Evolutionary conservation across 371 early-diverging fungal species (phyloP).

Genomic region (Mucor irregularis): DNA sequence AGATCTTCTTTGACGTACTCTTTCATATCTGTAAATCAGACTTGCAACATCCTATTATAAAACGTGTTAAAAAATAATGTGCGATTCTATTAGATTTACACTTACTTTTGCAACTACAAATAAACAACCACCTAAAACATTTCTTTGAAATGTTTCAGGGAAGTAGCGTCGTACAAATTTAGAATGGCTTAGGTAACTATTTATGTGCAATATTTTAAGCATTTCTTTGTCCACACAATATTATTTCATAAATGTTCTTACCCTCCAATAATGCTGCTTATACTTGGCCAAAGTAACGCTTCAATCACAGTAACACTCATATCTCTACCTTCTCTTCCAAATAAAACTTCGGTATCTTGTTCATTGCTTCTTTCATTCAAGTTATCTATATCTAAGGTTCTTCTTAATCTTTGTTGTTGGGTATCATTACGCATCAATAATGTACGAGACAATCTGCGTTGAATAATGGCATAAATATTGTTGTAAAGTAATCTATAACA

Average conservation of each 20-base stretch:
- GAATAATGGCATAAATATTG: conserved; percentile 33
- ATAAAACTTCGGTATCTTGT: conserved; percentile 21
- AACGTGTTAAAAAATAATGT: background rate
- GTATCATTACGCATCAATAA: background rate
- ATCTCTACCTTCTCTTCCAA: conserved; percentile 28
- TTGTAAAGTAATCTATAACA: conserved; percentile 52
- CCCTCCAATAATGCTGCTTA: conserved; percentile 30
- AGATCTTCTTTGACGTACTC: conserved; percentile 13
- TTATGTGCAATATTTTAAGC: background rate
- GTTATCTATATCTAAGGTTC: background rate
- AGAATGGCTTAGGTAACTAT: conserved; percentile 43
- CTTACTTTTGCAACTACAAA: conserved; percentile 52
- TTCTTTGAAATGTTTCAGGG: conserved; percentile 54
- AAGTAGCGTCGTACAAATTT: conserved; percentile 37
- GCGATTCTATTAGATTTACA: background rate
- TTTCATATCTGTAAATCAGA: conserved; percentile 27
- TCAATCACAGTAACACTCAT: conserved; percentile 47
- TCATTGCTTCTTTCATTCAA: background rate
- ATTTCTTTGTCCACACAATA: background rate
- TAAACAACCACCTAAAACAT: conserved; percentile 53
- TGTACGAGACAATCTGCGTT: conserved; percentile 3
- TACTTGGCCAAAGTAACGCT: conserved; percentile 44
- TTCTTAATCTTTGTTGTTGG: conserved; percentile 15
- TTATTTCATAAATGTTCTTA: background rate
- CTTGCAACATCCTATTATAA: conserved; percentile 26